Percentiles rank a stretch among this genome's conserved stretches.
phyloP scores from a whole-genome alignment of 768 basidiomycete genomes.

The Panaeolus papilionaceus region DNA sequence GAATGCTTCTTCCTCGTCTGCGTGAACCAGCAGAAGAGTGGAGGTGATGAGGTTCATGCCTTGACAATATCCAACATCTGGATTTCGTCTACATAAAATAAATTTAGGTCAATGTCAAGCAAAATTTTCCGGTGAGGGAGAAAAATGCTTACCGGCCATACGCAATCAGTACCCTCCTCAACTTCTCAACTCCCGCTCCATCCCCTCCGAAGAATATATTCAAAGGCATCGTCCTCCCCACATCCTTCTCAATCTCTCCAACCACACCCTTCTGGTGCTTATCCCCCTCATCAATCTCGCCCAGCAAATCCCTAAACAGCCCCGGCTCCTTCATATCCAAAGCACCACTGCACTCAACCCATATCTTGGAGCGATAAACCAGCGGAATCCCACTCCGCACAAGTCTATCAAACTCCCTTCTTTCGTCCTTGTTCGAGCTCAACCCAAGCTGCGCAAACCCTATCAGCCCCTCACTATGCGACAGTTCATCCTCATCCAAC shows the following conservation, averaged over 20 bases:
- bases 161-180: slow-evolving; percentile 87
- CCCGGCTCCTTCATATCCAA: slow-evolving; percentile 94
- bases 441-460: slow-evolving; percentile 90
- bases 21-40: slow-evolving; percentile 89
- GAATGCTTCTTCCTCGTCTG: slow-evolving; percentile 96
- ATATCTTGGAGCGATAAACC: slow-evolving; percentile 84
- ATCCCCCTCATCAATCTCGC: slow-evolving; percentile 48
- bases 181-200: slow-evolving; percentile 91
- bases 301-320: slow-evolving; percentile 84
- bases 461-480: slow-evolving; percentile 85
- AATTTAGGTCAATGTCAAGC: neutral
- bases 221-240: slow-evolving; percentile 88
- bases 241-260: slow-evolving; percentile 95
- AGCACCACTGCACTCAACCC: slow-evolving; percentile 94
- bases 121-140: neutral
- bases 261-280: slow-evolving; percentile 42
- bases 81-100: slow-evolving; percentile 71
- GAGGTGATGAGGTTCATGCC: slow-evolving; percentile 97
- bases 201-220: slow-evolving; percentile 98
- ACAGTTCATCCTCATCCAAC: slow-evolving; percentile 74
- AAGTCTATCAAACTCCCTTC: slow-evolving; percentile 79
- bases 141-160: slow-evolving; percentile 79
- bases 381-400: slow-evolving; percentile 90
- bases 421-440: slow-evolving; percentile 77
- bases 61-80: slow-evolving; percentile 92